phyloP scores from a whole-genome alignment of 805 yeast species.

The Nakazawaea ernobii region DNA sequence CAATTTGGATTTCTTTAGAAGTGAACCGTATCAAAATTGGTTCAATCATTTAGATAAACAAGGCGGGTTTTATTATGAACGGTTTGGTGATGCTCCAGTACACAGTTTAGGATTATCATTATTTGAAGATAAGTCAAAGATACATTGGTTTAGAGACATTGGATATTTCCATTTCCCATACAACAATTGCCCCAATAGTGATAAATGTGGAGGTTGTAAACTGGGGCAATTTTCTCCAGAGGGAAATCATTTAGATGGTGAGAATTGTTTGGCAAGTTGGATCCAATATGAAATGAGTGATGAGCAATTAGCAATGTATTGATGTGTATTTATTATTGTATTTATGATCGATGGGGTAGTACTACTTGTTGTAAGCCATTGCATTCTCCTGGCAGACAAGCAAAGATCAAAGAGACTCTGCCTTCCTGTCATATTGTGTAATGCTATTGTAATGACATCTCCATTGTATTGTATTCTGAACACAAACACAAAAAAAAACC shows the following conservation, averaged over 20 bases:
- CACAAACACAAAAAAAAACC: too few species aligned
- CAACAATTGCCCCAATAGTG: constrained; percentile 64
- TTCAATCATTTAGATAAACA: constrained; percentile 55
- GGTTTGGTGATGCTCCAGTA: constrained; percentile 95
- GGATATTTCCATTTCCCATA: constrained; percentile 75
- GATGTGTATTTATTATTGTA: too few species aligned
- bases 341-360: too few species aligned
- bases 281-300: constrained; percentile 35
- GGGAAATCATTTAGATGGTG: constrained; percentile 42
- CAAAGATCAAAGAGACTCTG: too few species aligned
- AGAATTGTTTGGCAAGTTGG: constrained; percentile 77
- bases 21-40: constrained; percentile 54
- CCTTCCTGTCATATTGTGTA: too few species aligned
- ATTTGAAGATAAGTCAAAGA: constrained; percentile 59
- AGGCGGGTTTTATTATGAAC: constrained; percentile 83
- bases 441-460: too few species aligned
- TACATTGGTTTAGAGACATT: constrained; percentile 86
- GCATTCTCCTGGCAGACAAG: too few species aligned
- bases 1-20: constrained; percentile 73
- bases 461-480: too few species aligned
- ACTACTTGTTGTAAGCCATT: too few species aligned
- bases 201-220: constrained; percentile 30
- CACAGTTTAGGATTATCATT: constrained; percentile 70
- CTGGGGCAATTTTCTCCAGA: constrained; percentile 6
- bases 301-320: not conserved